Evolutionary conservation across 805 yeast species (phyloP), one percentile per base, ranked within the genome.

Genomic region (Komagataella pseudopastoris): DNA sequence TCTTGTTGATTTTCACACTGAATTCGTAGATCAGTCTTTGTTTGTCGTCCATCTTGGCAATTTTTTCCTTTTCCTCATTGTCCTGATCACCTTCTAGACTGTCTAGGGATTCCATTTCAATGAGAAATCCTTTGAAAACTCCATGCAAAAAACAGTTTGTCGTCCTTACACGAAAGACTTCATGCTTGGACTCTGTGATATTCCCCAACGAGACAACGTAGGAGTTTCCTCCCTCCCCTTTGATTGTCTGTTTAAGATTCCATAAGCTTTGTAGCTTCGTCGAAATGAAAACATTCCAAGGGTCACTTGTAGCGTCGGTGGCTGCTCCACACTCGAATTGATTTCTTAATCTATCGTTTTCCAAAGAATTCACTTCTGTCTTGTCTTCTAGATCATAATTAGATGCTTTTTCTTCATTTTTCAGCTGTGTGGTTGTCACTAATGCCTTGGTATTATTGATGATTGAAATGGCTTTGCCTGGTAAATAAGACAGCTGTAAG

Each of bases 71-170:
- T 6, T 55, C 55, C 2, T 48, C 50, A 6, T 51, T 48, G 6
- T 53, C 53, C 2, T 53, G 44, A 23, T 50, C 54, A 16, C 50
- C 56, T 6, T 53, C 50, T 16, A 49, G 45, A 5, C 56, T 57
- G 49, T 65, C 68, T 5, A 66, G 46, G 52, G 67, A 71, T 52
- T 77, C 83, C 2, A 83, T 70, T 57, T 83, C 85, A 23, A 86
- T 74, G 44, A 86, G 61, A 44, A 86, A 72, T 0, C 89, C 89
- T 54, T 82, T 77, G 69, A 84, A 86, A 17, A 71, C 72, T 1
- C 95, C 95, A 60, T 85, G 89, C 12, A 85, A 70, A 49, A 81
- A 80, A 45, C 86, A 78, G 60, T 86, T 87, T 46, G 86, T 81
- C 0, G 89, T 76, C 45, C 88, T 68, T 3, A 87, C 67, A 6